A percentile compares a stretch with the other conserved stretches of the same genome.
phyloP scores from a whole-genome alignment of 2,329 filamentous ascomycete genomes.

The Tolypocladium inflatum region DNA sequence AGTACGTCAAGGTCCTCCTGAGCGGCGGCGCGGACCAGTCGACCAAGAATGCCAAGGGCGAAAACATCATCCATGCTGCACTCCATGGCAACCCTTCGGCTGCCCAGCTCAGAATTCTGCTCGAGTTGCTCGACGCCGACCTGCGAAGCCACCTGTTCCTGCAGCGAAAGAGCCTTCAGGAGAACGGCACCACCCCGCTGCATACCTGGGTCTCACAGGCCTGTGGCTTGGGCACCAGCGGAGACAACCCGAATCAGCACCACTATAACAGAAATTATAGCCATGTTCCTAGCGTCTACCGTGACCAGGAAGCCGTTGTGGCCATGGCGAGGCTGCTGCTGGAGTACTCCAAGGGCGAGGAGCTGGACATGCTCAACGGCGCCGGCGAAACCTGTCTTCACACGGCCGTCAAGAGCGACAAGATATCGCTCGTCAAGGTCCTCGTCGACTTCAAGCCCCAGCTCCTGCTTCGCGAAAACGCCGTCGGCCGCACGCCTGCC shows the following conservation, averaged over 20 bases:
- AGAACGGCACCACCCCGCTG: conserved; percentile 53
- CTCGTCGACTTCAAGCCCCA: conserved; percentile 47
- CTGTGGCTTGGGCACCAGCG: conserved; percentile 8
- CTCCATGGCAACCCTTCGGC: conserved; percentile 20
- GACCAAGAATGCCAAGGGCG: conserved; percentile 46
- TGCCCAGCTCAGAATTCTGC: conserved; percentile 32
- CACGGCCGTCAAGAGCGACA: conserved; percentile 33
- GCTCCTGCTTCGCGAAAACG: conserved; percentile 62
- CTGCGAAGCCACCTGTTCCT: conserved; percentile 48
- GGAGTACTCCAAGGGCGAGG: conserved; percentile 44
- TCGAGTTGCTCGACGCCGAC: conserved; percentile 48
- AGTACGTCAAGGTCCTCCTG: conserved; percentile 53
- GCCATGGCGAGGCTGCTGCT: conserved; percentile 40
- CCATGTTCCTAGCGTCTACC: conserved; percentile 10
- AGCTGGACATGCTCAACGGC: conserved; percentile 50
- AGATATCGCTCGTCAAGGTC: conserved; percentile 25
- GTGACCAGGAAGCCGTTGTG: conserved; percentile 19
- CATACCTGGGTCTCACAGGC: conserved; percentile 43
- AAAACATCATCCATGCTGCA: conserved; percentile 61
- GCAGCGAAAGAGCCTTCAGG: conserved; percentile 42
- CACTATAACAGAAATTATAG: conserved; percentile 5
- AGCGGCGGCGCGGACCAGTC: conserved; percentile 61
- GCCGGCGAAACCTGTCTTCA: conserved; percentile 59
- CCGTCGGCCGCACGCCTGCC: conserved; percentile 62
- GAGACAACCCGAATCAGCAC: conserved; percentile 5